phyloP scores from a whole-genome alignment of 2,329 filamentous ascomycete genomes.

The Xylariaceae sp. region DNA sequence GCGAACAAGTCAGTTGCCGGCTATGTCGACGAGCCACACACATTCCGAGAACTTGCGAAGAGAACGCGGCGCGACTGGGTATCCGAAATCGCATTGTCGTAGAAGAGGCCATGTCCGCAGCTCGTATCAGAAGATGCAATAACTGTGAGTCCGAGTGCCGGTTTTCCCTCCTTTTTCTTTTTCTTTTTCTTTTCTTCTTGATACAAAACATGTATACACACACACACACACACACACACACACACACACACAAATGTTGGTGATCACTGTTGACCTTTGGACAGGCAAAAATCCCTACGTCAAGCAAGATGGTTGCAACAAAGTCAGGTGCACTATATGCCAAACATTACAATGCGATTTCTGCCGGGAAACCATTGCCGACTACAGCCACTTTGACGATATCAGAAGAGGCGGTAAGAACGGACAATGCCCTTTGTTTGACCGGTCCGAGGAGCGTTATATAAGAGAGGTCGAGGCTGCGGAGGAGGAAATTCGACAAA shows the following conservation, averaged over 20 bases:
- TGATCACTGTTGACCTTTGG: constrained; percentile 1
- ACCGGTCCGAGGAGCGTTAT: constrained; percentile 55
- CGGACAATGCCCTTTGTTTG: constrained; percentile 63
- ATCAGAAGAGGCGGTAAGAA: constrained; percentile 38
- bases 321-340: constrained; percentile 67
- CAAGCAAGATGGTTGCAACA: constrained; percentile 77
- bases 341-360: constrained; percentile 59
- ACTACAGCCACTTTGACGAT: constrained; percentile 68
- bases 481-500: constrained; percentile 51
- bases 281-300: constrained; percentile 68
- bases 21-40: constrained; percentile 65
- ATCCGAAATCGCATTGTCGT: constrained; percentile 58
- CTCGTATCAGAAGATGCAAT: constrained; percentile 72
- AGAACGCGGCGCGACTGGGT: constrained; percentile 56
- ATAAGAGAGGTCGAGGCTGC: constrained; percentile 57
- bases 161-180: too few species aligned
- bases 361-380: constrained; percentile 56
- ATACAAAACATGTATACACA: too few species aligned
- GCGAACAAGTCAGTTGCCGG: constrained; percentile 58
- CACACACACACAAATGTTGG: too few species aligned
- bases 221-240: too few species aligned
- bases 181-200: too few species aligned
- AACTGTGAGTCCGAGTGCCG: constrained; percentile 39
- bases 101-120: constrained; percentile 79
- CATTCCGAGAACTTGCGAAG: constrained; percentile 64